These are phyloP conservation scores for Helicostylum pulchrum DNA, from an alignment of 192 early-diverging fungal genomes.

Conservation along the genomic window DNA sequence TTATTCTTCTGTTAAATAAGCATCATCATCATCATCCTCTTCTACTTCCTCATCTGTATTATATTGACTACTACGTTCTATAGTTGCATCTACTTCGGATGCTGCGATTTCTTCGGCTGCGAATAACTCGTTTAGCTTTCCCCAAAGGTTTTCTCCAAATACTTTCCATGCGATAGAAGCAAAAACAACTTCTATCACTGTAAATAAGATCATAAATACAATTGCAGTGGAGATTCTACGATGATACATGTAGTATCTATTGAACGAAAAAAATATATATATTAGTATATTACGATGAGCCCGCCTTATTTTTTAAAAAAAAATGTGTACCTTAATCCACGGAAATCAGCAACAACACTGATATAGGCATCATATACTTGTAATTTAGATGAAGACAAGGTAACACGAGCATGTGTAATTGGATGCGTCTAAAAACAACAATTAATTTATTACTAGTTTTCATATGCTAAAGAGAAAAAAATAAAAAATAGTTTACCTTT, in stretches of 20 bases:
- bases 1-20: not conserved
- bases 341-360: slow-evolving; percentile 55
- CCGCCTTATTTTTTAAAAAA: not conserved
- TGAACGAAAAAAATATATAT: not conserved
- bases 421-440: slow-evolving; percentile 20
- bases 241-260: slow-evolving; percentile 55
- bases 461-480: not conserved
- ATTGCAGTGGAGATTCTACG: slow-evolving; percentile 43
- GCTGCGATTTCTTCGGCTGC: not conserved
- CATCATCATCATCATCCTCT: not conserved
- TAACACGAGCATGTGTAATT: slow-evolving; percentile 43
- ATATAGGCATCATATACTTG: slow-evolving; percentile 50
- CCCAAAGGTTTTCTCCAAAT: slow-evolving; percentile 27
- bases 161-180: slow-evolving; percentile 48
- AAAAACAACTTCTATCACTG: slow-evolving; percentile 46
- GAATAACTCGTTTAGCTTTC: slow-evolving; percentile 13
- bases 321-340: slow-evolving; percentile 53
- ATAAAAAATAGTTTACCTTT: too few relatives aligned
- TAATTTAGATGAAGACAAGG: slow-evolving; percentile 38
- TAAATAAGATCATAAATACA: slow-evolving; percentile 44
- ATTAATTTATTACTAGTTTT: not conserved
- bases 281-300: too few relatives aligned
- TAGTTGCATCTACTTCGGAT: not conserved
- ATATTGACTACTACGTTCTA: not conserved
- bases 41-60: not conserved